Conservation (phyloP, 2,329 filamentous ascomycete genomes). For the Cercospora zeina region DNA sequence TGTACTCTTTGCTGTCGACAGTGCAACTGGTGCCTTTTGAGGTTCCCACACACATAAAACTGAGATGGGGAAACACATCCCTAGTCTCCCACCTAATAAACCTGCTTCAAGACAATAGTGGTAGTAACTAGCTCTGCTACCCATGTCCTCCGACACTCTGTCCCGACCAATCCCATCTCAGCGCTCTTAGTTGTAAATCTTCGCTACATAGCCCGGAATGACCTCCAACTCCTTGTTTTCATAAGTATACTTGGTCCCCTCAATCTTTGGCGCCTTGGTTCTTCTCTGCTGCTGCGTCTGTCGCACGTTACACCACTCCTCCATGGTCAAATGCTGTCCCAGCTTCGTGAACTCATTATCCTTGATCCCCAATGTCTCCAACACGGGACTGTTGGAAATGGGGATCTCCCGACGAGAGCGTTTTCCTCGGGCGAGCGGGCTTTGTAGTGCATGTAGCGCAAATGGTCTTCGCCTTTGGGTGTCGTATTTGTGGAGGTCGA, state of each 20-base stretch:
- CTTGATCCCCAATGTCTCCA: conserved; percentile 40
- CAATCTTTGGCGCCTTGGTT: conserved; percentile 44
- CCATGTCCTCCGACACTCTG: too few species aligned
- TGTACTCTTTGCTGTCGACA: too few species aligned
- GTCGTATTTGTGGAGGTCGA: conserved; percentile 60
- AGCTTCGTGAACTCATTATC: conserved; percentile 36
- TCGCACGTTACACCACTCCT: conserved; percentile 46
- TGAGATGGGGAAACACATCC: too few species aligned
- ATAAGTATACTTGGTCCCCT: conserved; percentile 42
- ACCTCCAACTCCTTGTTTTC: conserved; percentile 42
- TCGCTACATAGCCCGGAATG: conserved; percentile 37
- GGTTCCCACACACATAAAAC: too few species aligned
- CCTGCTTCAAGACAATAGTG: too few species aligned
- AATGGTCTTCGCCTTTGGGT: conserved; percentile 58
- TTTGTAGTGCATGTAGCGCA: conserved; percentile 47
- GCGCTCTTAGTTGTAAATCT: conserved; percentile 34
- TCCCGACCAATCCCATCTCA: too few species aligned
- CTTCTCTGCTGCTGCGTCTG: conserved; percentile 43
- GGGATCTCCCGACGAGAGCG: conserved; percentile 32
- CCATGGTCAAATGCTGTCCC: conserved; percentile 48
- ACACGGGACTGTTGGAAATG: conserved; percentile 43
- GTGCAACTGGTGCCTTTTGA: too few species aligned
- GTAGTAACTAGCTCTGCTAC: too few species aligned
- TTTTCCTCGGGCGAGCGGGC: conserved; percentile 31
- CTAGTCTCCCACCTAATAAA: too few species aligned